phyloP scores from a whole-genome alignment of 129 eudicot genomes.

The Centrapalus pauciflorus region DNA sequence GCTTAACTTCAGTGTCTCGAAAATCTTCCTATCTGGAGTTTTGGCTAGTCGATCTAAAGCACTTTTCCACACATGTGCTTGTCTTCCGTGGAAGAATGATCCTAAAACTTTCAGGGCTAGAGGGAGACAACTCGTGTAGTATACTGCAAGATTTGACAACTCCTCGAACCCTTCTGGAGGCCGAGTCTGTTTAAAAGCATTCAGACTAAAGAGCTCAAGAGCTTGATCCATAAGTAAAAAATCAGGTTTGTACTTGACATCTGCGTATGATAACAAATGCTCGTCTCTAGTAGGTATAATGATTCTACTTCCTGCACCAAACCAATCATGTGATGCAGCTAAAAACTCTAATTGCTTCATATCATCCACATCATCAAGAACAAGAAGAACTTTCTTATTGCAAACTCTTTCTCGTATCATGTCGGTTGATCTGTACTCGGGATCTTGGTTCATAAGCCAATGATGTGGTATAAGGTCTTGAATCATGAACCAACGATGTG shows the following conservation, averaged over 20 bases:
- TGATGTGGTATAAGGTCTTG: too few relatives aligned
- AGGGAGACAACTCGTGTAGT: not conserved
- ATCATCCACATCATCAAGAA: conserved; percentile 16
- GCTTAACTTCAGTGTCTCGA: conserved; percentile 6
- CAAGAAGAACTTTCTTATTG: conserved; percentile 8
- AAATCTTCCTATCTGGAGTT: not conserved
- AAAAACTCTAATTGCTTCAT: not conserved
- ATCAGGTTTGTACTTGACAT: not conserved
- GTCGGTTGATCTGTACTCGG: not conserved
- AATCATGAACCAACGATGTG: too few relatives aligned
- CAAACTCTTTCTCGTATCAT: not conserved
- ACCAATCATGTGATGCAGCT: conserved; percentile 4
- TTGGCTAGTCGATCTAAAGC: conserved; percentile 1
- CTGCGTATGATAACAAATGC: not conserved
- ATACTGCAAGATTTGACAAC: not conserved
- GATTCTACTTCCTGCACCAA: conserved; percentile 7
- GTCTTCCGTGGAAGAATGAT: not conserved
- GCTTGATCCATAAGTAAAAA: not conserved
- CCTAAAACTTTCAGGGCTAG: not conserved
- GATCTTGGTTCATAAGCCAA: too few relatives aligned
- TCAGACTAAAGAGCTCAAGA: conserved; percentile 1
- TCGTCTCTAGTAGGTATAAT: conserved; percentile 3
- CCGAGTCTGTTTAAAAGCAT: not conserved
- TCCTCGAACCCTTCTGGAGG: not conserved
- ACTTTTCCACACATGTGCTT: conserved; percentile 8